Evolutionary conservation across 495 filamentous ascomycete genomes (phyloP).

Genomic region (Glarea lozoyensis): DNA sequence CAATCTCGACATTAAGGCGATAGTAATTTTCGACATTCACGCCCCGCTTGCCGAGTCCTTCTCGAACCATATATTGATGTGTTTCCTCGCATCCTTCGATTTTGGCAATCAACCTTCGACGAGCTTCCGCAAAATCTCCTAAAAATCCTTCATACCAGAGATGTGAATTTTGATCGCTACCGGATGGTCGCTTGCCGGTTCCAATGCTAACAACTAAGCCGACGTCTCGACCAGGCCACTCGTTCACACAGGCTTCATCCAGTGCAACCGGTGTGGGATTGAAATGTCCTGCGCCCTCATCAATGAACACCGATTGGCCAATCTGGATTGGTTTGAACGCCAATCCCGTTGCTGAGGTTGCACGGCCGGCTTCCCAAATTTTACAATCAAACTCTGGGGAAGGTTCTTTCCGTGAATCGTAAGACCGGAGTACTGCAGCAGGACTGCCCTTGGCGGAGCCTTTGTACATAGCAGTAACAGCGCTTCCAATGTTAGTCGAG

Average conservation of each 20-base stretch:
- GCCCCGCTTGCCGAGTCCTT: slow-evolving; percentile 64
- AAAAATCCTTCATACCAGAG: slow-evolving; percentile 94
- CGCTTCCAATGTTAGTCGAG: slow-evolving; percentile 37
- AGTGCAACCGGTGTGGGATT: slow-evolving; percentile 81
- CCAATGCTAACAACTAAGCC: slow-evolving; percentile 87
- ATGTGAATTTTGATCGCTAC: slow-evolving; percentile 55
- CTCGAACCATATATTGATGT: slow-evolving; percentile 71
- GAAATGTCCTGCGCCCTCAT: slow-evolving; percentile 86
- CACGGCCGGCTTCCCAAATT: slow-evolving; percentile 92
- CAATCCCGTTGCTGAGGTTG: slow-evolving; percentile 83
- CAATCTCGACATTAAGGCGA: slow-evolving; percentile 93
- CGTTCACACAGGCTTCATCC: slow-evolving; percentile 83
- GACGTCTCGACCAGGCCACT: slow-evolving; percentile 88
- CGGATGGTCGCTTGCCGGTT: slow-evolving; percentile 77
- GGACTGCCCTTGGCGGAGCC: slow-evolving; percentile 57
- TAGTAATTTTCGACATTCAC: slow-evolving; percentile 91
- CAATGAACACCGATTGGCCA: slow-evolving; percentile 86
- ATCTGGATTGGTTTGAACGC: slow-evolving; percentile 96
- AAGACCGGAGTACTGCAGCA: slow-evolving; percentile 75
- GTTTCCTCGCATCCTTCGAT: slow-evolving; percentile 93
- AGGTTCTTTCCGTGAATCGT: slow-evolving; percentile 87
- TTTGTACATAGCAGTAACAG: slow-evolving; percentile 86
- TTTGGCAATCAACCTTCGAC: slow-evolving; percentile 72
- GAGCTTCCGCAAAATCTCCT: slow-evolving; percentile 85
- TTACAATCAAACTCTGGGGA: slow-evolving; percentile 82